These are phyloP conservation scores for Westerdykella aurantiaca DNA, from an alignment of 2,329 filamentous ascomycete genomes.

Conservation along the genomic window DNA sequence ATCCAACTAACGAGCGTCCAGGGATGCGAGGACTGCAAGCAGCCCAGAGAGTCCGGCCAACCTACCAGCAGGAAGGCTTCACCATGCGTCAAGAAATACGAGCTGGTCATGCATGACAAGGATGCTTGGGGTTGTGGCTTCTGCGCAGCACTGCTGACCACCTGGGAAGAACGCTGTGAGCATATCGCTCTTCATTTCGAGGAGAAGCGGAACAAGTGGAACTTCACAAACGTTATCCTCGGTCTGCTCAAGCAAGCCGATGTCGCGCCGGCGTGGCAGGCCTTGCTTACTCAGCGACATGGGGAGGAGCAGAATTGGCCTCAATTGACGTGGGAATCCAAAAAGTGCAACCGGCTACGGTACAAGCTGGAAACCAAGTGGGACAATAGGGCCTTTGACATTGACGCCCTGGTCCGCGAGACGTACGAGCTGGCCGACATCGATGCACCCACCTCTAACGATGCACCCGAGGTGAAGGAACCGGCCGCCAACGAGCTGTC, in stretches of 20 bases:
- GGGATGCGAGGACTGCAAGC: slow-evolving; percentile 58
- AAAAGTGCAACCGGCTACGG: slow-evolving; percentile 57
- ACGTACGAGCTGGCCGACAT: slow-evolving; percentile 51
- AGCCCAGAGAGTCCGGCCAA: slow-evolving; percentile 51
- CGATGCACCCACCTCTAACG: slow-evolving; percentile 20
- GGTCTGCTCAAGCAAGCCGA: slow-evolving; percentile 61
- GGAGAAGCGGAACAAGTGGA: slow-evolving; percentile 60
- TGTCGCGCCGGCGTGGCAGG: slow-evolving; percentile 58
- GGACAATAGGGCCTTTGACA: slow-evolving; percentile 48
- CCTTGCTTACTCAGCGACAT: slow-evolving; percentile 49
- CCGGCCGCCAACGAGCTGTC: slow-evolving; percentile 23
- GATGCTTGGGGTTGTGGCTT: slow-evolving; percentile 66
- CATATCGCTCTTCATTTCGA: slow-evolving; percentile 65
- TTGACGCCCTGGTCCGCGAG: slow-evolving; percentile 52
- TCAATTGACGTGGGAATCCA: slow-evolving; percentile 55
- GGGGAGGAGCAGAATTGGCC: slow-evolving; percentile 48
- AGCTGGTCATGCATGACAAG: slow-evolving; percentile 52
- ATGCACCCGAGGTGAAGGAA: slow-evolving; percentile 16
- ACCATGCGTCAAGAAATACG: slow-evolving; percentile 36
- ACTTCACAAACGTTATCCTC: slow-evolving; percentile 63
- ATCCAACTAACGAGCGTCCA: slow-evolving; percentile 15
- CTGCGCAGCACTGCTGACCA: slow-evolving; percentile 57
- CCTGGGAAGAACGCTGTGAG: slow-evolving; percentile 61
- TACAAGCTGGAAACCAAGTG: slow-evolving; percentile 62
- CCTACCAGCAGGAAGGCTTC: slow-evolving; percentile 52